These are phyloP conservation scores for Kwoniella pini DNA, from an alignment of 768 basidiomycete genomes.

Conservation along the genomic window DNA sequence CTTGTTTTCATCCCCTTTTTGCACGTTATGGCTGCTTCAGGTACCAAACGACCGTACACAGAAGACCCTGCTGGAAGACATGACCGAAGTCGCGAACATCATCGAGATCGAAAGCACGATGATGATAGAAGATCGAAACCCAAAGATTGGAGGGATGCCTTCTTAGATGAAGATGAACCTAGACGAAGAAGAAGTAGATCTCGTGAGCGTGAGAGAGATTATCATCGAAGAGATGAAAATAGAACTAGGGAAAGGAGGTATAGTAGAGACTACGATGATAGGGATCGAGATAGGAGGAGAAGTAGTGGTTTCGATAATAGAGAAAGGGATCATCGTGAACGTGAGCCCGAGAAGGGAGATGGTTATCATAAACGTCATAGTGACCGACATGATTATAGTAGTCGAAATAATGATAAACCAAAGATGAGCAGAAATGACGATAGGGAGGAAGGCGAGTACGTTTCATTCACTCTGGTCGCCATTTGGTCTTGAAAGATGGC, in stretches of 20 bases:
- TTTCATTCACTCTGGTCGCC: constrained; percentile 15
- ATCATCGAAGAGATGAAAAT: constrained; percentile 19
- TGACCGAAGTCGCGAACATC: constrained; percentile 10
- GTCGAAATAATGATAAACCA: constrained; percentile 55
- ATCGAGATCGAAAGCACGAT: not conserved
- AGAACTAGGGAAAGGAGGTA: constrained; percentile 22
- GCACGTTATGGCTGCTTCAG: constrained; percentile 34
- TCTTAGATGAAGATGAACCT: constrained; percentile 42
- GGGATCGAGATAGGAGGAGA: constrained; percentile 54
- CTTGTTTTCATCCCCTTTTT: constrained; percentile 1
- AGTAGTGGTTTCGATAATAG: constrained; percentile 51
- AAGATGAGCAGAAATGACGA: constrained; percentile 62
- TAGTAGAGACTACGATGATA: constrained; percentile 35
- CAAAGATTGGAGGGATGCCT: constrained; percentile 53
- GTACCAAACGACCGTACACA: constrained; percentile 33
- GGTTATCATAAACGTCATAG: constrained; percentile 31
- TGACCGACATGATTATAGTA: constrained; percentile 36
- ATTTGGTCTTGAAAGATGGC: constrained; percentile 56
- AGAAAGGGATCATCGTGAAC: constrained; percentile 28
- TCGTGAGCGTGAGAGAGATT: constrained; percentile 24
- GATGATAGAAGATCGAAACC: constrained; percentile 37
- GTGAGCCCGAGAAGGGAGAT: constrained; percentile 33
- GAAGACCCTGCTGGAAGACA: constrained; percentile 19
- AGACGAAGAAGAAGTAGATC: constrained; percentile 23
- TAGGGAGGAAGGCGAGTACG: constrained; percentile 77